Percentiles rank a stretch among this genome's conserved stretches.
Evolutionary conservation across 2,329 filamentous ascomycete species (phyloP).

Genomic region (Penicillium sp.): DNA sequence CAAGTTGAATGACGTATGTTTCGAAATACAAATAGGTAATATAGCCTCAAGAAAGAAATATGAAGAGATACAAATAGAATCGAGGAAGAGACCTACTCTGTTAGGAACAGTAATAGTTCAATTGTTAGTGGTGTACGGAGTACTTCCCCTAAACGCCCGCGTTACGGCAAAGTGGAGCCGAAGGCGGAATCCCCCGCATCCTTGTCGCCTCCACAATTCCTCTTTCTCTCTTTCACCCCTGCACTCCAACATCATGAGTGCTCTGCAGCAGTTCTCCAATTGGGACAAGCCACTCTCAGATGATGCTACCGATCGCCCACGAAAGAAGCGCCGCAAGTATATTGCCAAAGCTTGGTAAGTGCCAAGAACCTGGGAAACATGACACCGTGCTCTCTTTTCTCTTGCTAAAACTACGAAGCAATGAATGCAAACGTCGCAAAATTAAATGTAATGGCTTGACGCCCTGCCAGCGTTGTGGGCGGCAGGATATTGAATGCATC

Average conservation of each 20-base stretch:
- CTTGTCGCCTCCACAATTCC: background rate
- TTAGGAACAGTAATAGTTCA: too few relatives aligned
- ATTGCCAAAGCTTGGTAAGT: conserved; percentile 64
- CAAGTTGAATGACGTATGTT: too few relatives aligned
- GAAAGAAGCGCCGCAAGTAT: conserved; percentile 63
- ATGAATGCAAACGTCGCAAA: conserved; percentile 65
- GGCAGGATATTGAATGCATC: conserved; percentile 40
- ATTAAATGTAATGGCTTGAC: conserved; percentile 67
- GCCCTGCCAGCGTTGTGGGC: conserved; percentile 62
- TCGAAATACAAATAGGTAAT: too few relatives aligned
- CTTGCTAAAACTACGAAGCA: conserved; percentile 39
- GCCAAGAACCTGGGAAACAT: background rate
- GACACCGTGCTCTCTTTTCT: too few relatives aligned
- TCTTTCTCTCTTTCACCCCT: conserved; percentile 5
- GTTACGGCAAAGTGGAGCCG: background rate
- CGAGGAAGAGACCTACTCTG: too few relatives aligned
- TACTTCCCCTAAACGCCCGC: too few relatives aligned
- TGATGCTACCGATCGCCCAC: conserved; percentile 39
- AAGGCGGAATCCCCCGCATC: conserved; percentile 18
- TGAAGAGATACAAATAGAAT: too few relatives aligned
- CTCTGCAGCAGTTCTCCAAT: background rate
- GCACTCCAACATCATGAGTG: conserved; percentile 6
- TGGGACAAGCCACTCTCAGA: conserved; percentile 10
- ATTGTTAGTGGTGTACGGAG: too few relatives aligned
- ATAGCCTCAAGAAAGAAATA: too few relatives aligned